Conservation (phyloP, 2,329 filamentous ascomycete genomes). For the Aureobasidium sp. region DNA sequence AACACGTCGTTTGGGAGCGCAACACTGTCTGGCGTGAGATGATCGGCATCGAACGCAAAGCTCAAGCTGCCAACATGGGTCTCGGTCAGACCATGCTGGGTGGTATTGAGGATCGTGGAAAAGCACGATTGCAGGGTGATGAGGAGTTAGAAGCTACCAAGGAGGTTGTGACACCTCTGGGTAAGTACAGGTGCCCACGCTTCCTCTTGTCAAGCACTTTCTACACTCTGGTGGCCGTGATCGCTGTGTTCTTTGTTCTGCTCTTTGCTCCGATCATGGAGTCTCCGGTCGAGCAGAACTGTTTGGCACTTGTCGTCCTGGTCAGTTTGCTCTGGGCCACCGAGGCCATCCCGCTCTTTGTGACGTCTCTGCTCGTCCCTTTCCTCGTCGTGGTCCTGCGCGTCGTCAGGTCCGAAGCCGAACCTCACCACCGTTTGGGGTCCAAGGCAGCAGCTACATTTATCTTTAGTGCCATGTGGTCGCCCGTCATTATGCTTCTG, state of each 20-base stretch:
- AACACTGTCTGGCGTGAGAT: conserved; percentile 99
- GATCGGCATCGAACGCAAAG: conserved; percentile 93
- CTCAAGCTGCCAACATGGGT: conserved; percentile 87
- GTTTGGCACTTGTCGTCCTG: conserved; percentile 84
- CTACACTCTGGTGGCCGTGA: conserved; percentile 60
- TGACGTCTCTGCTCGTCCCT: conserved; percentile 87
- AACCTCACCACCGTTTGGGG: conserved; percentile 60
- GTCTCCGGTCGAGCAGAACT: conserved; percentile 87
- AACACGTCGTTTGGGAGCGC: conserved; percentile 97
- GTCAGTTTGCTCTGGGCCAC: conserved; percentile 95
- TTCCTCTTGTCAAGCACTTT: conserved; percentile 83
- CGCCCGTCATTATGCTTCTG: conserved; percentile 95
- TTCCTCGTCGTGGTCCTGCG: conserved; percentile 83
- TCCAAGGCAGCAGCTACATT: conserved; percentile 73
- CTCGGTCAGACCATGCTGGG: conserved; percentile 70
- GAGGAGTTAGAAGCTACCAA: conserved; percentile 56
- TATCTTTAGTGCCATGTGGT: conserved; percentile 97
- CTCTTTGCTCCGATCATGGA: conserved; percentile 75
- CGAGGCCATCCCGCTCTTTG: conserved; percentile 95
- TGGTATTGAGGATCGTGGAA: conserved; percentile 56
- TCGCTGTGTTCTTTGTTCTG: conserved; percentile 65
- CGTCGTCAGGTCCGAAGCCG: conserved; percentile 70
- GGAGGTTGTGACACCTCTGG: conserved; percentile 70
- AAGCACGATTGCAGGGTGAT: conserved; percentile 74
- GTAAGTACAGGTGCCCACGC: conserved; percentile 62